Evolutionary conservation across 192 early-diverging fungal genomes (phyloP), one percentile per base, ranked within the genome.

Genomic region (Entophlyctis luteolus): DNA sequence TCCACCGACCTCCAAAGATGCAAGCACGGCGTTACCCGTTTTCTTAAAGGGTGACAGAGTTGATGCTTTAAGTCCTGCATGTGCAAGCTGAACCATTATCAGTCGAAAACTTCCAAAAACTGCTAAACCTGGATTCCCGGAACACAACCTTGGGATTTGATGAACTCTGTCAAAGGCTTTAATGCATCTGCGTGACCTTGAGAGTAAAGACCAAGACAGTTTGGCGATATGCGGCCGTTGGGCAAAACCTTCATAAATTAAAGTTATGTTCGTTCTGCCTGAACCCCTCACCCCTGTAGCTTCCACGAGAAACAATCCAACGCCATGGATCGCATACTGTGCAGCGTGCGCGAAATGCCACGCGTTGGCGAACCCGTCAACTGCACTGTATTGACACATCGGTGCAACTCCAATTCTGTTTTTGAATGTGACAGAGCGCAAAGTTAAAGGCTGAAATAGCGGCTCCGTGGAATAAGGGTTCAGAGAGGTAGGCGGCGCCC

Each of bases 241-340:
- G 90, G 84, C 0, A 72, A 54, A 4, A 95, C 90, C 89, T 0
- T 87, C 83, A 33, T 32, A 28, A 12, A 72, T 28, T 14, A 37
- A 59, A 4, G 42, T 8, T 5, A 32, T 59, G n/a, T 10, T 29
- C 35, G 8, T 71, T 8, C 10, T 48, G 31, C 18, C 38, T n/a
- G n/a, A n/a, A 68, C 23, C 6, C 29, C 28, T 4, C 32, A 14
- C 60, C 5, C 60, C 60, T 27, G 63, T 66, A 3, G 65, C 79
- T 63, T 96, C 94, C 48, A 91, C 75, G 32, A 94, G 80, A 50
- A 92, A 79, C 33, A 93, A 72, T 4, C 92, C 94, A 22, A 84
- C 85, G 32, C 93, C 94, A 36, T 85, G 79, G 54, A 89, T 62
- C 12, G 93, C 92, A 56, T 76, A 91, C 42, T 88, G 81, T 37